Evolutionary conservation across 331 rosid species (phyloP).

Genomic region (Acacia concinna): DNA sequence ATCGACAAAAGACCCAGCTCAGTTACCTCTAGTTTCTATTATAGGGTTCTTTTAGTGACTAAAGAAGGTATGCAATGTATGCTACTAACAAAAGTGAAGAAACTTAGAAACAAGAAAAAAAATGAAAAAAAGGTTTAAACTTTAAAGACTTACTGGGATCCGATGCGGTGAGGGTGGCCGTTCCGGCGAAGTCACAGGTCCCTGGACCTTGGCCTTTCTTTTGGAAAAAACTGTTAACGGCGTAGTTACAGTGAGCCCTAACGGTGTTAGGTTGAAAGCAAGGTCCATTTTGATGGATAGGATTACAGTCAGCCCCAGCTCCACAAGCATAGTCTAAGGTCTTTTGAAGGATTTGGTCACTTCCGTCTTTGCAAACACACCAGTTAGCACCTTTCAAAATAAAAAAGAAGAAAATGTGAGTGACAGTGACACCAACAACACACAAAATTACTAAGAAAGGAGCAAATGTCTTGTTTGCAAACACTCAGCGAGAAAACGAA

Average conservation of each 20-base stretch:
- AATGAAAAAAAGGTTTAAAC: neutral
- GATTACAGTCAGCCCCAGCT: slow-evolving; percentile 85
- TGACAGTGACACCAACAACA: neutral
- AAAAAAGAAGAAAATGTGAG: neutral
- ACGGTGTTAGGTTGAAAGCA: slow-evolving; percentile 72
- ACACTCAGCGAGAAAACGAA: neutral
- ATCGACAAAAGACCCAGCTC: slow-evolving; percentile 2
- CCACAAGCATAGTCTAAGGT: slow-evolving; percentile 89
- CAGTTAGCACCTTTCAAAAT: slow-evolving; percentile 50
- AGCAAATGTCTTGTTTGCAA: neutral
- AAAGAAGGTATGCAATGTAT: neutral
- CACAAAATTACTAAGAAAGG: neutral
- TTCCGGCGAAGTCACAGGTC: slow-evolving; percentile 74
- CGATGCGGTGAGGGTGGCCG: slow-evolving; percentile 46
- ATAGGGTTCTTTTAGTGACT: neutral
- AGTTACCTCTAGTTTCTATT: neutral
- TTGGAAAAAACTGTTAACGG: slow-evolving; percentile 82
- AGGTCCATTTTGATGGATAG: slow-evolving; percentile 45
- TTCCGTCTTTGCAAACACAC: slow-evolving; percentile 82
- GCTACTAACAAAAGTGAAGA: neutral
- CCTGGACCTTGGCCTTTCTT: slow-evolving; percentile 64
- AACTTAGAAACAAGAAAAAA: no score
- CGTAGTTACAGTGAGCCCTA: slow-evolving; percentile 71
- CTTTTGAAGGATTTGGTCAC: slow-evolving; percentile 59
- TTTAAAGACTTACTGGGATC: slow-evolving; percentile 63